phyloP scores from a whole-genome alignment of 208 protist genomes.

The Crithidia expoeki region DNA sequence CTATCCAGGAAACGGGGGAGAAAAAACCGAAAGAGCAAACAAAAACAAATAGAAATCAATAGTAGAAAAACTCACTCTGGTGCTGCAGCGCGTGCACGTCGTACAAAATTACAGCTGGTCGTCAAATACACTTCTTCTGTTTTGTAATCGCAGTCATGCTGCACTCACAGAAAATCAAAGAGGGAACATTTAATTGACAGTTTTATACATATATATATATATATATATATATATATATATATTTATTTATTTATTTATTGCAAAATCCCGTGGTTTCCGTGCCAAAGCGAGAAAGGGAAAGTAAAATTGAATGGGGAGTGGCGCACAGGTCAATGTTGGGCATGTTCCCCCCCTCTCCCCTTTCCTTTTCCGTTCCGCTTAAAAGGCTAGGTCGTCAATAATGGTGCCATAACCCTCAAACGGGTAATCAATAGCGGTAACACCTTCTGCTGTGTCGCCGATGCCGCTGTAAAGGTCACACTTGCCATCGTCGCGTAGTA shows the following conservation, averaged over 20 bases:
- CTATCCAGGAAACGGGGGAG: neutral
- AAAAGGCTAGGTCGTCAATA: conserved; percentile 48
- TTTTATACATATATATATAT: too few relatives aligned
- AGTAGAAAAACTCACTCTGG: neutral
- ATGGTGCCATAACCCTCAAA: conserved; percentile 61
- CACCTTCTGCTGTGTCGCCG: conserved; percentile 41
- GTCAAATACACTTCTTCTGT: neutral
- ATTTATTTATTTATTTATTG: too few relatives aligned
- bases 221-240: too few relatives aligned
- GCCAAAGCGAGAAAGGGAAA: neutral
- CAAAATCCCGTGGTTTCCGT: neutral
- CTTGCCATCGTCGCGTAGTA: conserved; percentile 49
- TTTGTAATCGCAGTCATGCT: neutral
- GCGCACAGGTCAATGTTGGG: neutral
- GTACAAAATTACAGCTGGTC: neutral
- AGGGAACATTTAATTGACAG: too few relatives aligned
- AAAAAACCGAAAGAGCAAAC: neutral
- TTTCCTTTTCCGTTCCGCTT: neutral
- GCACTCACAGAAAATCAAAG: neutral
- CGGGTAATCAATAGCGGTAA: conserved; percentile 59
- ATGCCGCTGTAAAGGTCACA: conserved; percentile 52
- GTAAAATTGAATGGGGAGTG: neutral
- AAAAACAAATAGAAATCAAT: neutral
- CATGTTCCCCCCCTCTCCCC: neutral
- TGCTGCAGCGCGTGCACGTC: neutral